phyloP scores from a whole-genome alignment of 2,329 filamentous ascomycete genomes.

The Stenocarpella maydis region DNA sequence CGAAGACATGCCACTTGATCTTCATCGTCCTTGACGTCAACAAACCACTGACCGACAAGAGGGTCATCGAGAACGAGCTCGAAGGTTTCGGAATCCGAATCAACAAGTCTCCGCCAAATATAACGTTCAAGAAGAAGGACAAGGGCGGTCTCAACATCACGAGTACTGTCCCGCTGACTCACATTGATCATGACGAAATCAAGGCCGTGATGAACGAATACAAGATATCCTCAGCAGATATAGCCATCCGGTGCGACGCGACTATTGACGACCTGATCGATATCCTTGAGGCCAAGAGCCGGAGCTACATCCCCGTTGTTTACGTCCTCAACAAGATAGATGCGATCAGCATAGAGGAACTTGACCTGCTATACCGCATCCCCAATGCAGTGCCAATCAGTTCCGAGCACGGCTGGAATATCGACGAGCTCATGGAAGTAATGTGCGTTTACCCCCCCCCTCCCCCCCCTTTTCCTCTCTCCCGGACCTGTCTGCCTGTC shows the following conservation, averaged over 20 bases:
- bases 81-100: slow-evolving; percentile 98
- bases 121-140: slow-evolving; percentile 99
- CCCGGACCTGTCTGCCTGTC: too few species aligned
- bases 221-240: slow-evolving; percentile 94
- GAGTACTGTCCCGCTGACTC: slow-evolving; percentile 88
- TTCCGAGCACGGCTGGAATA: slow-evolving; percentile 96
- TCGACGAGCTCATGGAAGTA: slow-evolving; percentile 94
- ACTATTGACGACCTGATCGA: slow-evolving; percentile 98
- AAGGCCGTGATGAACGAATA: slow-evolving; percentile 98
- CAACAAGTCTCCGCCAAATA: slow-evolving; percentile 97
- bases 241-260: slow-evolving; percentile 96
- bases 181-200: slow-evolving; percentile 96
- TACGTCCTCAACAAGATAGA: slow-evolving; percentile 99
- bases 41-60: slow-evolving; percentile 96
- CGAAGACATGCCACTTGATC: slow-evolving; percentile 98
- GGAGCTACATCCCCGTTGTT: slow-evolving; percentile 98
- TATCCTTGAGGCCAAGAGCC: slow-evolving; percentile 89
- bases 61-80: slow-evolving; percentile 91
- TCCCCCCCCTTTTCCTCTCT: not conserved
- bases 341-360: slow-evolving; percentile 95
- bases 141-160: slow-evolving; percentile 97
- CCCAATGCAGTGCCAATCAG: slow-evolving; percentile 97
- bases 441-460: slow-evolving; percentile 64
- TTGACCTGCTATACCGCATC: slow-evolving; percentile 95
- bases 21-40: slow-evolving; percentile 99